Percentiles rank a stretch among this genome's conserved stretches.
These are phyloP conservation scores for Litsea cubeba DNA, from an alignment of 164 flowering plant genomes.

Conservation along the genomic window DNA sequence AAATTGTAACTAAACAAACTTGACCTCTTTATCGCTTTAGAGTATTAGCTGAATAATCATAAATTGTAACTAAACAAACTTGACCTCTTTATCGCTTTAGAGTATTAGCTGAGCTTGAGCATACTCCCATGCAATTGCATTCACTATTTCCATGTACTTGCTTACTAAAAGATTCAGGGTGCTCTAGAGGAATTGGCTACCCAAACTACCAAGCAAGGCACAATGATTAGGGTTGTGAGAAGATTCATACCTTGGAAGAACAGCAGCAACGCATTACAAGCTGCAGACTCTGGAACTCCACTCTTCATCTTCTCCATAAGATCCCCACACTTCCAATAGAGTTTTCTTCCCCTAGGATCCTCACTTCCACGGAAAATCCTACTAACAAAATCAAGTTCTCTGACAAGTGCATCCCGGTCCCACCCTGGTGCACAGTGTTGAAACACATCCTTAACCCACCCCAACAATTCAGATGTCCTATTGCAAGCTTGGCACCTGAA, in stretches of 20 bases:
- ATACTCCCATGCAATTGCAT: background rate
- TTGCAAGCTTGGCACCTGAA: constrained; percentile 89
- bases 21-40: too few species aligned
- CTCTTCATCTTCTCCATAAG: constrained; percentile 71
- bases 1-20: too few species aligned
- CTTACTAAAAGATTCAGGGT: background rate
- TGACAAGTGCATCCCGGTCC: constrained; percentile 74
- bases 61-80: too few species aligned
- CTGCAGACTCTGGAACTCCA: constrained; percentile 64
- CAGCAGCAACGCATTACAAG: constrained; percentile 60
- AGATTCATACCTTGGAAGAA: constrained; percentile 71
- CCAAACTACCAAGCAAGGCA: background rate
- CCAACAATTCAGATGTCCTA: constrained; percentile 83
- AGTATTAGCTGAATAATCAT: too few species aligned
- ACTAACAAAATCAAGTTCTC: constrained; percentile 85
- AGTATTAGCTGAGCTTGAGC: too few species aligned
- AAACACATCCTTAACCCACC: constrained; percentile 98
- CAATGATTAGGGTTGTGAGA: background rate
- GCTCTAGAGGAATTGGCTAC: background rate
- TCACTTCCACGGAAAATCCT: constrained; percentile 90
- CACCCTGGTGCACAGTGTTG: constrained; percentile 95
- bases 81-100: too few species aligned
- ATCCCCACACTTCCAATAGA: constrained; percentile 91
- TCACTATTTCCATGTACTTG: background rate
- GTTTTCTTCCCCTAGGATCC: constrained; percentile 78